Conservation (phyloP, 176 grass and related monocot species). For the Thinopyrum elongatum region DNA sequence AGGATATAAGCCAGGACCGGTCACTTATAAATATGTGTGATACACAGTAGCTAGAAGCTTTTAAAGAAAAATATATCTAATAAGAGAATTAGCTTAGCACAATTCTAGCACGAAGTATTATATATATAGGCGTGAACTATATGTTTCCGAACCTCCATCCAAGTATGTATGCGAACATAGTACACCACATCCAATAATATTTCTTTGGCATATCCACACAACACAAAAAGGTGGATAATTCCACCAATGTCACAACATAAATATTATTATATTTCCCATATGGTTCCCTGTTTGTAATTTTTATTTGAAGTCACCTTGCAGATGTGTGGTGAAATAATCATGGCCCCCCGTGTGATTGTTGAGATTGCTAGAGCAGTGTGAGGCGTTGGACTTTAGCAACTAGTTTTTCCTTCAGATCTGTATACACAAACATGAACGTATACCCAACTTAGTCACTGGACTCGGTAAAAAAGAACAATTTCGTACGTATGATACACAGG, state of each 20-base stretch:
- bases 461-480: background rate
- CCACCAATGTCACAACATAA: background rate
- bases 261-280: background rate
- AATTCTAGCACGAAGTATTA: background rate
- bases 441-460: background rate
- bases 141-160: background rate
- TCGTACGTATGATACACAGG: background rate
- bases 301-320: background rate
- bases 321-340: background rate
- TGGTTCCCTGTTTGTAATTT: background rate
- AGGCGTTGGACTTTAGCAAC: slow-evolving; percentile 39
- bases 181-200: background rate
- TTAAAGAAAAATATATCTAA: background rate
- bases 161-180: background rate
- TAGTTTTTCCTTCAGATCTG: slow-evolving; percentile 46
- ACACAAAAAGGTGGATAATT: background rate
- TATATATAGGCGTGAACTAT: background rate
- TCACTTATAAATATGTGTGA: too few relatives aligned
- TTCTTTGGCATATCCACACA: too few relatives aligned
- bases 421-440: background rate
- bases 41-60: too few relatives aligned
- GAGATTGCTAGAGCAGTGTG: background rate
- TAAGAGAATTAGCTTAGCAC: background rate
- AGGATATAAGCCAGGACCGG: too few relatives aligned
- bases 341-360: background rate